phyloP scores from a whole-genome alignment of 2,329 filamentous ascomycete genomes.

The Paracorniculantispora psalliotae region DNA sequence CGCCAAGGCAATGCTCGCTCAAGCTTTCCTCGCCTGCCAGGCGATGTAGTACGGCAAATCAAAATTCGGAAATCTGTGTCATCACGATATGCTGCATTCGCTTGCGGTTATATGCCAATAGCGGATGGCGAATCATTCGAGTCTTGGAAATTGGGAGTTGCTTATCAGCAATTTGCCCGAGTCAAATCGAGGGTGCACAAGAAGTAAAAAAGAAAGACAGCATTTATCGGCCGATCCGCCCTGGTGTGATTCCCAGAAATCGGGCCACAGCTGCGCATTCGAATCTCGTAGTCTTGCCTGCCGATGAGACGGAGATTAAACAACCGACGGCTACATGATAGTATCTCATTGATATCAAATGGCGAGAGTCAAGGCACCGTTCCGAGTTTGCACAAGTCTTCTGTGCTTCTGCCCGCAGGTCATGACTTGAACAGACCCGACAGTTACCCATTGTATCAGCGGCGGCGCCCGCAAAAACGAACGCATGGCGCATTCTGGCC shows the following conservation, averaged over 20 bases:
- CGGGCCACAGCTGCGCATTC: background rate
- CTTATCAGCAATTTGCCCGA: background rate
- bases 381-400: background rate
- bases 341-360: background rate
- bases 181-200: background rate
- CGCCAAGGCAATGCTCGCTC: background rate
- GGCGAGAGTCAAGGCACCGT: background rate
- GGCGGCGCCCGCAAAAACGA: constrained; percentile 1
- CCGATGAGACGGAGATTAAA: background rate
- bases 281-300: background rate
- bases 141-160: background rate
- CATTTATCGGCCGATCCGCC: constrained; percentile 3
- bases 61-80: background rate
- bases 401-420: background rate
- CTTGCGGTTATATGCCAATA: background rate
- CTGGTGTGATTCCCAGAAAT: background rate
- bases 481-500: background rate
- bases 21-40: background rate
- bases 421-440: background rate
- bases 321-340: background rate
- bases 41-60: background rate
- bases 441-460: constrained; percentile 4
- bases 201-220: background rate
- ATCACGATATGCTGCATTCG: background rate
- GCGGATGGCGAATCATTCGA: background rate